phyloP scores from a whole-genome alignment of 257 asterid species.

The Primulina huaijiensis region DNA sequence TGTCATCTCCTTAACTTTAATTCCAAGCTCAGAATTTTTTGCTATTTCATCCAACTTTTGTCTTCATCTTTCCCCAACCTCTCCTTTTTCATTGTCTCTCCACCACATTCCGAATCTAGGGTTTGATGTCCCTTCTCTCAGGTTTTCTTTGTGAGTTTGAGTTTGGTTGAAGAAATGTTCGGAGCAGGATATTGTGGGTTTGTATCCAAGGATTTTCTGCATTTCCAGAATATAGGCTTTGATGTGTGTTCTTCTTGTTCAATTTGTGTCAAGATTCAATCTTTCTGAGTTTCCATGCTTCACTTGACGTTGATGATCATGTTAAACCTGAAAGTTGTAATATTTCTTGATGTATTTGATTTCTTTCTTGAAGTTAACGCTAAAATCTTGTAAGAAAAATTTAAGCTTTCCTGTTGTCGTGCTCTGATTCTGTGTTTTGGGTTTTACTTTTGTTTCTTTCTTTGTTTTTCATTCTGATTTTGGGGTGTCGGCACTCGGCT shows the following conservation, averaged over 20 bases:
- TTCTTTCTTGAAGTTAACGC: slow-evolving; percentile 27
- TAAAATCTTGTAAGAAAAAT: slow-evolving; percentile 41
- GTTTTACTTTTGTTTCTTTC: no score
- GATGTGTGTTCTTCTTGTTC: no score
- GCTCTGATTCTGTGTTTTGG: slow-evolving; percentile 7
- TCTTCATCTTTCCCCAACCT: slow-evolving; percentile 55
- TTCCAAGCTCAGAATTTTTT: slow-evolving; percentile 23
- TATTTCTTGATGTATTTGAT: slow-evolving; percentile 15
- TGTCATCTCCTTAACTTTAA: slow-evolving; percentile 20
- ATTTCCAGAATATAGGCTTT: slow-evolving; percentile 23
- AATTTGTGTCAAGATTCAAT: no score
- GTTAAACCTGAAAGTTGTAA: slow-evolving; percentile 16
- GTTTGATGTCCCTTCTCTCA: slow-evolving; percentile 34
- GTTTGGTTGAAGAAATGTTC: slow-evolving; percentile 22
- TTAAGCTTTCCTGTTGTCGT: slow-evolving; percentile 5
- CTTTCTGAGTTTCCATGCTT: slow-evolving; percentile 9
- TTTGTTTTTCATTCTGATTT: slow-evolving; percentile 8
- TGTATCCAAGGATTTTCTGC: slow-evolving; percentile 37
- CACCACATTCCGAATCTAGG: slow-evolving; percentile 68
- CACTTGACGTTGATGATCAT: slow-evolving; percentile 1
- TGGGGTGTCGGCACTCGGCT: slow-evolving; percentile 10
- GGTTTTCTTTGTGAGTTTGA: slow-evolving; percentile 23
- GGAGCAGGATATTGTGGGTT: slow-evolving; percentile 22
- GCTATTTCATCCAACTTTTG: slow-evolving; percentile 60
- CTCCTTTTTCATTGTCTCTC: slow-evolving; percentile 24